Percentiles rank a stretch among this genome's conserved stretches.
phyloP scores from a whole-genome alignment of 2,329 filamentous ascomycete species.

The Cercospora sojina region DNA sequence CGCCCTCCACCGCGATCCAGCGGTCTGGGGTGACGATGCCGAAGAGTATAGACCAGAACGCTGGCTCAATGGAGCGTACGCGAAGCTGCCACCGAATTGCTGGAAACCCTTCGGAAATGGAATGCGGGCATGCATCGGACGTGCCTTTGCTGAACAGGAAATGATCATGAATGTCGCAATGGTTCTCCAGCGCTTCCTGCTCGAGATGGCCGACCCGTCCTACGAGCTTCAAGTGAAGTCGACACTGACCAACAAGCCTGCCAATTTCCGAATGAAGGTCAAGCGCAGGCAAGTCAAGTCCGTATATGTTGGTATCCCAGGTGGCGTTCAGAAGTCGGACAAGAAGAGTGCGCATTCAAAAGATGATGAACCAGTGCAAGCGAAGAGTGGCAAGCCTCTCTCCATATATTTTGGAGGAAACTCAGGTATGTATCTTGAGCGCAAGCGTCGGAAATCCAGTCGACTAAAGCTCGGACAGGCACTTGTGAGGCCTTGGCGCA shows the following conservation, averaged over 20 bases:
- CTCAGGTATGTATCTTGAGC: neutral
- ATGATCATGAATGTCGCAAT: slow-evolving; percentile 47
- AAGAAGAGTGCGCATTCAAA: neutral
- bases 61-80: slow-evolving; percentile 48
- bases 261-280: slow-evolving; percentile 42
- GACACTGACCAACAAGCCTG: slow-evolving; percentile 49
- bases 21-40: no score
- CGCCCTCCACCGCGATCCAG: no score
- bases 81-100: slow-evolving; percentile 42
- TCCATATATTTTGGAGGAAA: slow-evolving; percentile 13
- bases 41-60: slow-evolving; percentile 48
- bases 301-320: slow-evolving; percentile 8
- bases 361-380: no score
- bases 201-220: slow-evolving; percentile 44
- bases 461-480: neutral
- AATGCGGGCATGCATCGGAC: slow-evolving; percentile 53
- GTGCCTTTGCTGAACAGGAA: slow-evolving; percentile 57
- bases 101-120: slow-evolving; percentile 59
- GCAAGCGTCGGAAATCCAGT: neutral
- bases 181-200: slow-evolving; percentile 48
- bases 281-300: slow-evolving; percentile 7
- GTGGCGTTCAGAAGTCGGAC: slow-evolving; percentile 1
- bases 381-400: slow-evolving; percentile 4
- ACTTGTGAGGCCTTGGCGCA: slow-evolving; percentile 48
- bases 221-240: slow-evolving; percentile 48